Evolutionary conservation across 176 grass and related monocot genomes (phyloP).

Genomic region (Paspalum vaginatum): DNA sequence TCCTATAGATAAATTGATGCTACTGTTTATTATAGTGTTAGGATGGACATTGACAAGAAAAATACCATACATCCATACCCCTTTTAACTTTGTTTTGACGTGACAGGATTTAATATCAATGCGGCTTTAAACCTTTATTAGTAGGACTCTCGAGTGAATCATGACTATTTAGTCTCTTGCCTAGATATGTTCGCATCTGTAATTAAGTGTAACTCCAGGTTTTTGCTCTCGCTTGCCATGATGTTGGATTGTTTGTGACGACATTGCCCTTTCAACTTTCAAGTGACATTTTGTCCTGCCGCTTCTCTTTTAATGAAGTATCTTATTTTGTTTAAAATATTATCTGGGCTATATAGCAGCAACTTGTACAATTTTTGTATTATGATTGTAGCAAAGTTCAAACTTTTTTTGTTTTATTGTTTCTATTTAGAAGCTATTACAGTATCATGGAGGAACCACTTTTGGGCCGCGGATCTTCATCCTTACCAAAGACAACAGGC

Average conservation of each 20-base stretch:
- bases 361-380: background rate
- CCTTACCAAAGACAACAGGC: background rate
- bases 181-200: background rate
- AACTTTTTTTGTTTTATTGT: background rate
- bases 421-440: background rate
- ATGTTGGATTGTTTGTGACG: background rate
- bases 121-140: too few species aligned
- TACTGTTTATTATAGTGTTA: too few species aligned
- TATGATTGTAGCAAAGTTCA: background rate
- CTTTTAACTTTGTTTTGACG: too few species aligned
- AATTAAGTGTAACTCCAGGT: background rate
- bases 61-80: too few species aligned
- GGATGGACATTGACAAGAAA: too few species aligned
- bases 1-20: too few species aligned
- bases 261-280: background rate
- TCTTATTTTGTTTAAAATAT: background rate
- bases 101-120: too few species aligned
- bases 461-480: background rate
- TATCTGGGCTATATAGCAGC: background rate
- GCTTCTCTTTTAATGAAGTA: background rate
- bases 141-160: background rate
- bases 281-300: background rate
- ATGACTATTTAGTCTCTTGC: background rate
- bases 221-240: background rate
- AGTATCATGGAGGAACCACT: slow-evolving; percentile 40